Percentiles rank a stretch among this genome's conserved stretches.
Conservation (phyloP, 139 green algal genomes). For the Picochlorum sp. region DNA sequence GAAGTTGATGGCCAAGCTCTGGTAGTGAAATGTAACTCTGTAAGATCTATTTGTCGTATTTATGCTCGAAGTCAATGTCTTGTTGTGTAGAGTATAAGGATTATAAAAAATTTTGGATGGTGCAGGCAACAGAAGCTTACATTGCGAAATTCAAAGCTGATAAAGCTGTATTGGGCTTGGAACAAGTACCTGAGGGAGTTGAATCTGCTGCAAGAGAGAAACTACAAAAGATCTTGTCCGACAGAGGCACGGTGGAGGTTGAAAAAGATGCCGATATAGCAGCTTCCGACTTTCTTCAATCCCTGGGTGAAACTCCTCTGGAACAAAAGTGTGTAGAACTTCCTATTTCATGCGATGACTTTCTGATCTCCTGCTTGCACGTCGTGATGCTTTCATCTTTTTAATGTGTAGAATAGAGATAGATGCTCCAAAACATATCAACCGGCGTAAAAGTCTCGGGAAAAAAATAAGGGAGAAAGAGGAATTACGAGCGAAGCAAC, state of each 20-base stretch:
- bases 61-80: slow-evolving; percentile 46
- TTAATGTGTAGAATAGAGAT: neutral
- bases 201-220: neutral
- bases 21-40: slow-evolving; percentile 70
- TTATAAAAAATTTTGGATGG: neutral
- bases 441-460: neutral
- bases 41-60: neutral
- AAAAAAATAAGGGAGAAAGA: too few species aligned
- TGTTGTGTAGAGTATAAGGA: slow-evolving; percentile 44
- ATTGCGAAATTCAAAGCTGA: neutral
- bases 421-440: neutral
- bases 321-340: neutral
- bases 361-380: too few species aligned
- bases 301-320: neutral
- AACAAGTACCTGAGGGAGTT: slow-evolving; percentile 8
- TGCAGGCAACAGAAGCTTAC: neutral
- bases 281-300: slow-evolving; percentile 29
- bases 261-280: slow-evolving; percentile 15
- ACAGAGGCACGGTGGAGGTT: slow-evolving; percentile 2
- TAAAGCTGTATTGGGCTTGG: neutral
- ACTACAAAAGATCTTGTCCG: slow-evolving; percentile 8
- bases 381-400: neutral
- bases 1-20: slow-evolving; percentile 74
- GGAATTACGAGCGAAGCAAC: too few species aligned
- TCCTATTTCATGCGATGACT: neutral